A percentile compares a stretch with the other conserved stretches of the same genome.
Evolutionary conservation across 2,329 filamentous ascomycete genomes (phyloP).

Genomic region (Diaporthe citri): DNA sequence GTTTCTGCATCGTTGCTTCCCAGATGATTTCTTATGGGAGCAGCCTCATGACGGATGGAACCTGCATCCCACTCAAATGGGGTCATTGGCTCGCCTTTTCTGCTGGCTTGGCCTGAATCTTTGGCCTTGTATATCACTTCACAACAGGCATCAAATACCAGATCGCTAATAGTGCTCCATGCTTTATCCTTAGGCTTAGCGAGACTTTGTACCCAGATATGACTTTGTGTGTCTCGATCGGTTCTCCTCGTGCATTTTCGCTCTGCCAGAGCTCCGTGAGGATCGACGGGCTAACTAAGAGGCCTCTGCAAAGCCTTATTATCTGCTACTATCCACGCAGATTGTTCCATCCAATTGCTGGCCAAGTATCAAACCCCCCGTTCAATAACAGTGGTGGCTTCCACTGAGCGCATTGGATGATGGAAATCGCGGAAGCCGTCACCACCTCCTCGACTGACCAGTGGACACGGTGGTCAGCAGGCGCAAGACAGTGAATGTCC

Average conservation of each 20-base stretch:
- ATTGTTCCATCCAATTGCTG: neutral
- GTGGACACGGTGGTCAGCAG: neutral
- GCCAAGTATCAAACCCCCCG: neutral
- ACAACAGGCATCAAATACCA: neutral
- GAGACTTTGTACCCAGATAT: neutral
- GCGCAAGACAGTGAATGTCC: neutral
- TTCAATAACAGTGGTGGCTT: neutral
- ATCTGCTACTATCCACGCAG: neutral
- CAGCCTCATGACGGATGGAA: neutral
- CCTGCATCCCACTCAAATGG: neutral
- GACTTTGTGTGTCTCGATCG: rapidly evolving
- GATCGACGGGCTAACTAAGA: neutral
- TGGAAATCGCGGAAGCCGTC: neutral
- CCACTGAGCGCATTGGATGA: neutral
- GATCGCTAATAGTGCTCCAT: neutral
- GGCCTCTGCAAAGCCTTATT: neutral
- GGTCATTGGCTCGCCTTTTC: neutral
- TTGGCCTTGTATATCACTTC: neutral
- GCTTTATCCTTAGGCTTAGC: no score
- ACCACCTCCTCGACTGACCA: no score
- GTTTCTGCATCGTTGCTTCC: neutral
- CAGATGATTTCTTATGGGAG: neutral
- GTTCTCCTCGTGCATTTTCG: no score
- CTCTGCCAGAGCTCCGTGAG: neutral
- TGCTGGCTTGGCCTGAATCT: neutral